phyloP scores from a whole-genome alignment of 2,329 filamentous ascomycete species.

The Aspergillus brunneoviolaceus region DNA sequence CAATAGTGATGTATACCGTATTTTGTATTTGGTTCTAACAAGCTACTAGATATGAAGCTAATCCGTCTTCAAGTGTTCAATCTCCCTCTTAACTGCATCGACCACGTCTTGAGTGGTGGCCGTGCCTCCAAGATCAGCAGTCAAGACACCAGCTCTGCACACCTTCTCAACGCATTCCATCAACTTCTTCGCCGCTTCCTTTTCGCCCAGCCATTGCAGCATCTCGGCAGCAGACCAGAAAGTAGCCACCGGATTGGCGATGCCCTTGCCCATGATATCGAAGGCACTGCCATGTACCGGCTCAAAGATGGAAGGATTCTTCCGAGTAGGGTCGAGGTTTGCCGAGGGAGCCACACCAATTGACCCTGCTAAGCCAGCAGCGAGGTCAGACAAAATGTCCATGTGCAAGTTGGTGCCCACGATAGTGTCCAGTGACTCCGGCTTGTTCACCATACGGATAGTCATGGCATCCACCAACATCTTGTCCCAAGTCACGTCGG shows the following conservation, averaged over 20 bases:
- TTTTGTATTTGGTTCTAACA: too few relatives aligned
- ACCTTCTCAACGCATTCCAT: slow-evolving; percentile 62
- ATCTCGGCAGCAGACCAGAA: slow-evolving; percentile 71
- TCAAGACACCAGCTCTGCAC: slow-evolving; percentile 54
- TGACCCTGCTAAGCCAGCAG: slow-evolving; percentile 65
- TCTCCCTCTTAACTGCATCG: slow-evolving; percentile 54
- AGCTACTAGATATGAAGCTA: neutral
- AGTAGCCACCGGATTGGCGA: slow-evolving; percentile 62
- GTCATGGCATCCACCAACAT: slow-evolving; percentile 61
- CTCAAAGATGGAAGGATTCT: slow-evolving; percentile 62
- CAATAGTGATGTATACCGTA: too few relatives aligned
- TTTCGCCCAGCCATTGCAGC: slow-evolving; percentile 61
- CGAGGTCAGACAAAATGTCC: slow-evolving; percentile 68
- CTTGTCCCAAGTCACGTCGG: slow-evolving; percentile 54
- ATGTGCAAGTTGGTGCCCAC: slow-evolving; percentile 58
- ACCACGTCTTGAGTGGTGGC: slow-evolving; percentile 59
- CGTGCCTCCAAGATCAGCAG: slow-evolving; percentile 59
- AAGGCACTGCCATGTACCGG: slow-evolving; percentile 64
- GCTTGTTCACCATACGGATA: slow-evolving; percentile 54
- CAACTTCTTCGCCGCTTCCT: slow-evolving; percentile 55
- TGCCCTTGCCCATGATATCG: slow-evolving; percentile 62
- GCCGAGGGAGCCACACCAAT: slow-evolving; percentile 70
- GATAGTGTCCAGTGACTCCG: slow-evolving; percentile 52
- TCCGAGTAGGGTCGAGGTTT: slow-evolving; percentile 63
- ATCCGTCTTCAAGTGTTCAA: slow-evolving; percentile 32